Percentiles rank a stretch among this genome's conserved stretches.
These are phyloP conservation scores for Beauveria sp. DNA, from an alignment of 2,329 filamentous ascomycete species.

Conservation along the genomic window DNA sequence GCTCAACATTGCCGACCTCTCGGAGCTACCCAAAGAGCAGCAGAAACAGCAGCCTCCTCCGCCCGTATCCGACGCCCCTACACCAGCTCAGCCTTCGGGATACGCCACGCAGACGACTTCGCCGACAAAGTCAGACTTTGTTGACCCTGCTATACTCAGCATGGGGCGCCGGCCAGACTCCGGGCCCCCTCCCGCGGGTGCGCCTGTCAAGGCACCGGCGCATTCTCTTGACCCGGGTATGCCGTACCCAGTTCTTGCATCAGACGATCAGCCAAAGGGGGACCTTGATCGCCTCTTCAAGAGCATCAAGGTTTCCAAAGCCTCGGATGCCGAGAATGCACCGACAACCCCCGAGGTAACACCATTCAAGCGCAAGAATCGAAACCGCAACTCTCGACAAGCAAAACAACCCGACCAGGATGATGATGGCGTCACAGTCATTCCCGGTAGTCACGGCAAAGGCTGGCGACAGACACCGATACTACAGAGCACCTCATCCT, in stretches of 20 bases:
- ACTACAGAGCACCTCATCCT: constrained; percentile 51
- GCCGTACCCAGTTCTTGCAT: neutral
- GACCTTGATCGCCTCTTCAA: constrained; percentile 13
- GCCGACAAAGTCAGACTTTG: constrained; percentile 48
- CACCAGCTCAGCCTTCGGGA: constrained; percentile 10
- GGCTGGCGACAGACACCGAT: constrained; percentile 56
- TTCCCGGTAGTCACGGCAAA: constrained; percentile 33
- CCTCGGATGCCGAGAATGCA: constrained; percentile 15
- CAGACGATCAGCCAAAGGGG: neutral
- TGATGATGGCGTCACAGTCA: constrained; percentile 20
- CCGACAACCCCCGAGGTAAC: constrained; percentile 17
- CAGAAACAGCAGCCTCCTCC: constrained; percentile 20
- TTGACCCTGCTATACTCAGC: constrained; percentile 79
- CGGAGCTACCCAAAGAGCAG: constrained; percentile 28
- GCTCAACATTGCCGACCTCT: constrained; percentile 37
- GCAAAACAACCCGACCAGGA: constrained; percentile 20
- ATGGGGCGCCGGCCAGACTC: constrained; percentile 40
- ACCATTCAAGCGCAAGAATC: constrained; percentile 25
- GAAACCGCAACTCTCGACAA: constrained; percentile 25
- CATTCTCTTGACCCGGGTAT: constrained; percentile 17
- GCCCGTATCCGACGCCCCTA: constrained; percentile 19
- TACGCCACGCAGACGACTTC: constrained; percentile 20
- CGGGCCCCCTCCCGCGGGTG: constrained; percentile 18
- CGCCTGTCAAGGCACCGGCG: constrained; percentile 22
- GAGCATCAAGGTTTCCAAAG: constrained; percentile 18